These are phyloP conservation scores for Danielia oregonensis DNA, from an alignment of 805 yeast species.

Conservation along the genomic window DNA sequence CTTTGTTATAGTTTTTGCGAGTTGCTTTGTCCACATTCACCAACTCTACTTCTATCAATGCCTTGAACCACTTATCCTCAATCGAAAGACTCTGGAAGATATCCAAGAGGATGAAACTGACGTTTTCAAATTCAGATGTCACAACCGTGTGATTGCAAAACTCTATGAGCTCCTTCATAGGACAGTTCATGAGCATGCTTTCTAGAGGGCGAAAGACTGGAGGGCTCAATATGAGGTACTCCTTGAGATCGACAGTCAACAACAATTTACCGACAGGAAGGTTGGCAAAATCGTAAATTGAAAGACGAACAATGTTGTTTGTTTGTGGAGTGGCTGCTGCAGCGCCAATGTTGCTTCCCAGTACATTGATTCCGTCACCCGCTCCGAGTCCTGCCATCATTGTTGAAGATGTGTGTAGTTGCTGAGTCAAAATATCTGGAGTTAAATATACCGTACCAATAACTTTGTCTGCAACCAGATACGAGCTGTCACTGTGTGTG, in stretches of 20 bases:
- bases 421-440: conserved; percentile 45
- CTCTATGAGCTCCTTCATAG: conserved; percentile 49
- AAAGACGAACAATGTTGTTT: conserved; percentile 42
- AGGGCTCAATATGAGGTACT: conserved; percentile 59
- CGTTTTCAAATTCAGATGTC: conserved; percentile 47
- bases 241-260: conserved; percentile 46
- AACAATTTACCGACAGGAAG: conserved; percentile 56
- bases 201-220: conserved; percentile 60
- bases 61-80: conserved; percentile 71
- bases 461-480: conserved; percentile 33
- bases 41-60: conserved; percentile 66
- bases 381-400: conserved; percentile 26
- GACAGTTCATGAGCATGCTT: conserved; percentile 51
- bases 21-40: conserved; percentile 43
- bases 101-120: conserved; percentile 61
- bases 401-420: conserved; percentile 29
- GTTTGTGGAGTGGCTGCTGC: conserved; percentile 9
- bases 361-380: conserved; percentile 19
- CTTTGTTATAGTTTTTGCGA: conserved; percentile 36
- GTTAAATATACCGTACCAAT: conserved; percentile 55
- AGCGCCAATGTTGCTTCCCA: conserved; percentile 8
- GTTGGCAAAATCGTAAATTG: conserved; percentile 40
- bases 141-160: conserved; percentile 40
- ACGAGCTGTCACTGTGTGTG: conserved; percentile 17
- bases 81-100: conserved; percentile 67